phyloP scores from a whole-genome alignment of 257 asterid genomes.

The Gentiana macrophylla region DNA sequence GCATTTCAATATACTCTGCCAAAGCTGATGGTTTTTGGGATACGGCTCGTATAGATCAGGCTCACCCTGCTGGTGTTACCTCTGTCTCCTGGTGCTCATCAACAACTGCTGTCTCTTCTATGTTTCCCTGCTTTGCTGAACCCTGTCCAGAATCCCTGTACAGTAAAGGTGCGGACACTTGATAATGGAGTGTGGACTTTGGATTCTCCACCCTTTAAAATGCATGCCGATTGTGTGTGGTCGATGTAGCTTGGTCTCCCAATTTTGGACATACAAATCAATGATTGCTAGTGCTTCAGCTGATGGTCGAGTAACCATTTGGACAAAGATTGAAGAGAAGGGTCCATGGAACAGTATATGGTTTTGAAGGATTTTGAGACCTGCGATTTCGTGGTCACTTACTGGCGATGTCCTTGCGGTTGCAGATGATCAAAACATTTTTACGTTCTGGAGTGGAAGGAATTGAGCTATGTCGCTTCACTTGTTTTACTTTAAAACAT shows the following conservation, averaged over 20 bases:
- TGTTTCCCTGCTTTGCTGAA: slow-evolving; percentile 29
- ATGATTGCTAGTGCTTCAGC: slow-evolving; percentile 59
- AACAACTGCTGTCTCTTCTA: slow-evolving; percentile 43
- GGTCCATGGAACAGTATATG: slow-evolving; percentile 48
- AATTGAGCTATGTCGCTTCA: slow-evolving; percentile 30
- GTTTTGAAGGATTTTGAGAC: slow-evolving; percentile 49
- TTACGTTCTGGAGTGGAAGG: slow-evolving; percentile 66
- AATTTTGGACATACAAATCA: slow-evolving; percentile 58
- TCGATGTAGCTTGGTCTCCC: slow-evolving; percentile 72
- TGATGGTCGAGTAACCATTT: slow-evolving; percentile 50
- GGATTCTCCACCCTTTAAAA: slow-evolving; percentile 55
- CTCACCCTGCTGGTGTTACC: slow-evolving; percentile 66
- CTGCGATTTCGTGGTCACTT: slow-evolving; percentile 63
- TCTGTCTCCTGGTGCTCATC: slow-evolving; percentile 72
- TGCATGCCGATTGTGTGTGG: slow-evolving; percentile 64
- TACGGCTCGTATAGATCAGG: slow-evolving; percentile 47
- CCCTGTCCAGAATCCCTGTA: slow-evolving; percentile 42
- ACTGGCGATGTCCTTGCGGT: slow-evolving; percentile 67
- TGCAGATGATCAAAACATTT: slow-evolving; percentile 48
- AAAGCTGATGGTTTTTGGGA: slow-evolving; percentile 63
- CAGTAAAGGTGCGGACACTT: slow-evolving; percentile 62
- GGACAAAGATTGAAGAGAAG: slow-evolving; percentile 45
- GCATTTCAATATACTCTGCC: slow-evolving; percentile 47
- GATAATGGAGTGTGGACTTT: slow-evolving; percentile 46
- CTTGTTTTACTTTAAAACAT: too few relatives aligned